phyloP scores from a whole-genome alignment of 1,139 yeast species.

The Pichia norvegensis region DNA sequence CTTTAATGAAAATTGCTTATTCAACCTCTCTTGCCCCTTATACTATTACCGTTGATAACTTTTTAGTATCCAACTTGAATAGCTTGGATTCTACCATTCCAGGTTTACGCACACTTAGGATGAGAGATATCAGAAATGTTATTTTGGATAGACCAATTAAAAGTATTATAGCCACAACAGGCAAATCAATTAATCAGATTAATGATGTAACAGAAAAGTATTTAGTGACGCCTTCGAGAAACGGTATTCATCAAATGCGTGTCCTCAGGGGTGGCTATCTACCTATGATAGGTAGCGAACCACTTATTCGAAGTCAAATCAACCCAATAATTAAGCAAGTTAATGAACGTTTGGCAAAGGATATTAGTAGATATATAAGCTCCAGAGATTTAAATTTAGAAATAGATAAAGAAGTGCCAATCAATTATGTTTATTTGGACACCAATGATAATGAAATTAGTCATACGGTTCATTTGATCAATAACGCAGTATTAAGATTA shows the following conservation, averaged over 20 bases:
- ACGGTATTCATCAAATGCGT: constrained; percentile 34
- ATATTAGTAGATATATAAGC: constrained; percentile 31
- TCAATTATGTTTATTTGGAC: constrained; percentile 4
- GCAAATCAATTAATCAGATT: constrained; percentile 25
- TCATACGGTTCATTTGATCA: constrained; percentile 38
- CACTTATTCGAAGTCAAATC: constrained; percentile 48
- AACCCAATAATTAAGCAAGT: constrained; percentile 55
- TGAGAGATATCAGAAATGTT: constrained; percentile 36
- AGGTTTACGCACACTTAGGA: constrained; percentile 33
- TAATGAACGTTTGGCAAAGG: constrained; percentile 44
- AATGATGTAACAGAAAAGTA: constrained; percentile 31
- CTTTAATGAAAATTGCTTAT: constrained; percentile 20
- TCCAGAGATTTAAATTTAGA: constrained; percentile 18
- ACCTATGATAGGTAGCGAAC: constrained; percentile 49
- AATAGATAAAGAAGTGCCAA: constrained; percentile 31
- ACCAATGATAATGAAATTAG: constrained; percentile 30
- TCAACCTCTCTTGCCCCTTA: constrained; percentile 18
- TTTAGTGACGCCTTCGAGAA: constrained; percentile 40
- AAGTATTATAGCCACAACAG: constrained; percentile 27
- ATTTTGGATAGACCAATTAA: constrained; percentile 22
- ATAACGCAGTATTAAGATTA: constrained; percentile 24
- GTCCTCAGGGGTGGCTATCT: constrained; percentile 20
- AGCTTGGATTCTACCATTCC: constrained; percentile 36
- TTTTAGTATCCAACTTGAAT: constrained; percentile 31
- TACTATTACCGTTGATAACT: constrained; percentile 20